Evolutionary conservation across 2,329 filamentous ascomycete species (phyloP).

Genomic region (Fusarium sp.): DNA sequence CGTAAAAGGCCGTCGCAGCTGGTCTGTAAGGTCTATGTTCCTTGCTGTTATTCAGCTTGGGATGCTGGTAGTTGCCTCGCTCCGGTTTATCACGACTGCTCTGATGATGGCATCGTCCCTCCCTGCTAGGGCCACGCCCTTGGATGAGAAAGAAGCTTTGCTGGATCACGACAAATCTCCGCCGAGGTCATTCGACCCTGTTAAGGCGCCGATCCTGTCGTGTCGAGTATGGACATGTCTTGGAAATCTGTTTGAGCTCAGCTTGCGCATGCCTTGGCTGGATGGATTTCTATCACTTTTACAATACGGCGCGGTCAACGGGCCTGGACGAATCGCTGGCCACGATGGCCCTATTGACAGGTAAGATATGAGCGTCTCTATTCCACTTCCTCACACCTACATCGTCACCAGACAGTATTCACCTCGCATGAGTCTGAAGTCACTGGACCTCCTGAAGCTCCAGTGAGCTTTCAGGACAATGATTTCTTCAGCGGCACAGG

Average conservation of each 20-base stretch:
- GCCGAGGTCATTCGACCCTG: constrained; percentile 25
- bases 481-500: constrained; percentile 22
- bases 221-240: constrained; percentile 82
- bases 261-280: constrained; percentile 90
- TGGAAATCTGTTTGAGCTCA: constrained; percentile 76
- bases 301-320: constrained; percentile 76
- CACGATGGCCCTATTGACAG: constrained; percentile 85
- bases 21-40: constrained; percentile 59
- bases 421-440: constrained; percentile 55
- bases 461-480: constrained; percentile 47
- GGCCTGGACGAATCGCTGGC: constrained; percentile 77
- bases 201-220: constrained; percentile 71
- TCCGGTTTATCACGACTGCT: constrained; percentile 72
- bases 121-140: constrained; percentile 57
- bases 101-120: constrained; percentile 73
- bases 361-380: constrained; percentile 66
- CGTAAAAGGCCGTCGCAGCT: constrained; percentile 37
- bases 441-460: constrained; percentile 54
- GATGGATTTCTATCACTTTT: constrained; percentile 76
- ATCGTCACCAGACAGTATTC: constrained; percentile 42
- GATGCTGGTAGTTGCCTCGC: constrained; percentile 64
- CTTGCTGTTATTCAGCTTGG: constrained; percentile 64
- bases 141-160: constrained; percentile 36
- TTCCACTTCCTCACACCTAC: constrained; percentile 41
- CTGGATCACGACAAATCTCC: constrained; percentile 35